Evolutionary conservation across 352 stramenopile species (phyloP), one percentile per base, ranked within the genome.

Genomic region (Phytophthora tubulina): DNA sequence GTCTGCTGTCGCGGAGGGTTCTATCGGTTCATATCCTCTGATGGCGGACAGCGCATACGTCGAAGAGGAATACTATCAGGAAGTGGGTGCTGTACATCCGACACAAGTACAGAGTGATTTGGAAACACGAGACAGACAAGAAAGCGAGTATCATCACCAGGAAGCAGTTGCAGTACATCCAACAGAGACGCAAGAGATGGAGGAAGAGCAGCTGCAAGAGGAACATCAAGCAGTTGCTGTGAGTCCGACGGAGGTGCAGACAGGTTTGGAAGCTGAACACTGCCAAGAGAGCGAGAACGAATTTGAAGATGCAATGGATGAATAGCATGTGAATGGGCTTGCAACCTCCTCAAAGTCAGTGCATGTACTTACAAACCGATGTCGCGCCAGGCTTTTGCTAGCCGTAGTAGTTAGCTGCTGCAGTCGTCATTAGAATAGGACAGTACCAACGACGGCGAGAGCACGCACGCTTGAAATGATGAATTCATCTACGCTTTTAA

Each of bases 271-370:
- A 51, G 30, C 17, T 0, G 41, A 61, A 9, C 21, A 62, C 21
- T 33, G 39, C 30, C 53, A 63, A 30, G 66, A 44, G 21, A 74
- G 64, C 6, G 74, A 72, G n/a, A 77, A 32, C 39, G 75, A 72
- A 45, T 82, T 82, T 52, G 68, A 82, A 70, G 75, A 82, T 73
- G 72, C 75, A 9, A 49, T 76, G 33, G 64, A 69, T 56, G 48
- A 72, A 58, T 78, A 71, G 38, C 39, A 27, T 27, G 21, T 27
- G 21, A 27, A 27, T 27, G 21, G 21, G 21, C 21, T 27, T 27
- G 21, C 21, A 27, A 27, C 21, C 21, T 27, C 21, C 21, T 27
- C 21, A 27, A 27, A 27, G 21, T 27, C 21, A 27, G 21, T 27
- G 21, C 21, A 27, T 27, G 21, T 27, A 27, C 21, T 27, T 27